Evolutionary conservation across 208 protist genomes (phyloP).

Genomic region (Leishmania tropica): DNA sequence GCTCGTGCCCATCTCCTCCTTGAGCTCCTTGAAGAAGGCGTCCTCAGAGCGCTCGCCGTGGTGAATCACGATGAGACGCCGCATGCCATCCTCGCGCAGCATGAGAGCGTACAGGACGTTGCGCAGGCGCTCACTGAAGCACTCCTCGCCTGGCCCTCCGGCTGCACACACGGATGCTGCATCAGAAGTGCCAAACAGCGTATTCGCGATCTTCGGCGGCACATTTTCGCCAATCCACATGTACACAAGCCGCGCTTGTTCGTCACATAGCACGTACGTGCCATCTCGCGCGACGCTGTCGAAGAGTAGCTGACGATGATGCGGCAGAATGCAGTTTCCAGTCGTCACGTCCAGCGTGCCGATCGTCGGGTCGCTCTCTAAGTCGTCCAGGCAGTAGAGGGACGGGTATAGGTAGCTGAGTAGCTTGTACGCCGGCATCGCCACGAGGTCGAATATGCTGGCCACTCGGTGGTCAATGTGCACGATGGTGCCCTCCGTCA

Average conservation of each 20-base stretch:
- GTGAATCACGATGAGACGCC: slow-evolving; percentile 80
- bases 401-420: slow-evolving; percentile 86
- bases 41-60: slow-evolving; percentile 78
- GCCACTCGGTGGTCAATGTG: slow-evolving; percentile 83
- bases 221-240: slow-evolving; percentile 84
- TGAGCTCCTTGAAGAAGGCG: slow-evolving; percentile 79
- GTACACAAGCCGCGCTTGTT: slow-evolving; percentile 80
- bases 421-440: slow-evolving; percentile 70
- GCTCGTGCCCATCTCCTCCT: slow-evolving; percentile 62
- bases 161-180: slow-evolving; percentile 50
- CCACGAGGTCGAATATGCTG: slow-evolving; percentile 71
- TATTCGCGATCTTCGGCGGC: slow-evolving; percentile 40
- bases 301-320: slow-evolving; percentile 62
- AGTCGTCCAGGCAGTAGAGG: slow-evolving; percentile 73
- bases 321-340: slow-evolving; percentile 66
- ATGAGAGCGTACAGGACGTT: slow-evolving; percentile 76
- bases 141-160: slow-evolving; percentile 51
- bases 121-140: slow-evolving; percentile 69
- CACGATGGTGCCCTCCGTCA: slow-evolving; percentile 73
- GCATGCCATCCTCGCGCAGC: slow-evolving; percentile 75
- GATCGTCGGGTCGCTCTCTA: slow-evolving; percentile 40
- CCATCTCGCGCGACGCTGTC: slow-evolving; percentile 72
- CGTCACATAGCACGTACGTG: slow-evolving; percentile 87
- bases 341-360: slow-evolving; percentile 56
- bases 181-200: slow-evolving; percentile 65